Conservation (phyloP, 2,329 filamentous ascomycete genomes). For the Ascochyta fabae region DNA sequence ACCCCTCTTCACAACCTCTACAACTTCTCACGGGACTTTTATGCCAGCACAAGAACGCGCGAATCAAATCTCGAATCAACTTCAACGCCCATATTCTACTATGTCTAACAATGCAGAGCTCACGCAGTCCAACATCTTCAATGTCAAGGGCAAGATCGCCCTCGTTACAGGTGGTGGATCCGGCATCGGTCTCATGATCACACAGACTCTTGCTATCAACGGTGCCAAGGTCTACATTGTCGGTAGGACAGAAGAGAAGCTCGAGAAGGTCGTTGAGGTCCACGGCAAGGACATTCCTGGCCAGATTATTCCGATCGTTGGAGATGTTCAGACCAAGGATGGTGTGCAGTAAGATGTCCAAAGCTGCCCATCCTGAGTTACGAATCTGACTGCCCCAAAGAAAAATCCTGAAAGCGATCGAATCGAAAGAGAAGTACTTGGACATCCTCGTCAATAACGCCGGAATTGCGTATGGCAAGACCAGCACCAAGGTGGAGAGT, state of each 20-base stretch:
- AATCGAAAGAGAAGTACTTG: conserved; percentile 53
- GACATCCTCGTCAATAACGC: conserved; percentile 58
- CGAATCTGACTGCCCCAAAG: conserved; percentile 21
- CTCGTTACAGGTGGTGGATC: conserved; percentile 54
- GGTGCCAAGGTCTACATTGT: conserved; percentile 57
- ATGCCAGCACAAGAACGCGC: conserved; percentile 20
- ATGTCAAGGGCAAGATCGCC: conserved; percentile 50
- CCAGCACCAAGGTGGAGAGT: conserved; percentile 46
- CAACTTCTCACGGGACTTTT: conserved; percentile 1
- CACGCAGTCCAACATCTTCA: conserved; percentile 43
- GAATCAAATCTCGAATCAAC: conserved; percentile 23
- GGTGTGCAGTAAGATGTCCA: conserved; percentile 45
- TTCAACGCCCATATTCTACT: conserved; percentile 25
- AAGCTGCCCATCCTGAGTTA: not conserved
- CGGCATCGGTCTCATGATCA: conserved; percentile 57
- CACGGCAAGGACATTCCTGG: conserved; percentile 54
- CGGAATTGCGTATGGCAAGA: conserved; percentile 52
- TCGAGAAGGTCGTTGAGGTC: conserved; percentile 54
- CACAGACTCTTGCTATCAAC: conserved; percentile 56
- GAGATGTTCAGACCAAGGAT: conserved; percentile 54
- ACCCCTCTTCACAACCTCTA: conserved; percentile 3
- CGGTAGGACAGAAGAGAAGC: conserved; percentile 56
- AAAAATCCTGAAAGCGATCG: conserved; percentile 52
- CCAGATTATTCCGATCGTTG: conserved; percentile 55
- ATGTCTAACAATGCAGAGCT: conserved; percentile 48